Percentiles rank a stretch among this genome's conserved stretches.
Conservation (phyloP, 345 rosid genomes). For the Brassica napus region DNA sequence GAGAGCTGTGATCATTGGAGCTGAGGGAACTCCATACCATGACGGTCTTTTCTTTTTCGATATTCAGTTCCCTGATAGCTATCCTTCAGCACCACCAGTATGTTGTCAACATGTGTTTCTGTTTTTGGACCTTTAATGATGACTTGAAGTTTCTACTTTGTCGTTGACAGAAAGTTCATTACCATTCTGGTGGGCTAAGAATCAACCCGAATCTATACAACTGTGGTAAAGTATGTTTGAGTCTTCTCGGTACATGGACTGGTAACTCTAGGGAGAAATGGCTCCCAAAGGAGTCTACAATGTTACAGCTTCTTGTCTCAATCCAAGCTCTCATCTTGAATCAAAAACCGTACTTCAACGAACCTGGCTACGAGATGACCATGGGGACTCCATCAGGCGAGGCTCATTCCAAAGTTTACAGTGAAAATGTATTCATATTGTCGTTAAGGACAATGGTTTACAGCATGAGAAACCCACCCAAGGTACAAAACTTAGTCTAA, state of each 20-base stretch:
- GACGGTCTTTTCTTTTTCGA: slow-evolving; percentile 97
- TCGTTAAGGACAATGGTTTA: slow-evolving; percentile 76
- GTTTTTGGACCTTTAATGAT: background rate
- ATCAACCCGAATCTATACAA: slow-evolving; percentile 78
- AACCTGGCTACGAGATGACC: slow-evolving; percentile 62
- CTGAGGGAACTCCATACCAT: slow-evolving; percentile 96
- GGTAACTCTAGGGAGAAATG: slow-evolving; percentile 77
- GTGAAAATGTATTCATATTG: slow-evolving; percentile 60
- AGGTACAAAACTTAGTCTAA: slow-evolving; percentile 47
- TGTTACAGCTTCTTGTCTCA: slow-evolving; percentile 89
- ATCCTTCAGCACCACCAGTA: slow-evolving; percentile 86
- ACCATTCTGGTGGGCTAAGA: slow-evolving; percentile 83
- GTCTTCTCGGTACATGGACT: slow-evolving; percentile 90
- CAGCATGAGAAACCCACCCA: slow-evolving; percentile 68
- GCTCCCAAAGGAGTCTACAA: slow-evolving; percentile 79
- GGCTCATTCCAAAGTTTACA: slow-evolving; percentile 53
- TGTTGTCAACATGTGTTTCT: slow-evolving; percentile 26
- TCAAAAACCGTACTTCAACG: slow-evolving; percentile 87
- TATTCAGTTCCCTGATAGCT: slow-evolving; percentile 66
- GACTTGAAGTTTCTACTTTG: background rate
- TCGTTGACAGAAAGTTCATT: slow-evolving; percentile 62
- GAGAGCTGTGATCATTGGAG: slow-evolving; percentile 91
- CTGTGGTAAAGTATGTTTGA: slow-evolving; percentile 86
- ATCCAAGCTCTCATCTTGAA: slow-evolving; percentile 93
- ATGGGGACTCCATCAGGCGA: slow-evolving; percentile 57